phyloP scores from a whole-genome alignment of 2,329 filamentous ascomycete genomes.

The Trichoderma sp. region DNA sequence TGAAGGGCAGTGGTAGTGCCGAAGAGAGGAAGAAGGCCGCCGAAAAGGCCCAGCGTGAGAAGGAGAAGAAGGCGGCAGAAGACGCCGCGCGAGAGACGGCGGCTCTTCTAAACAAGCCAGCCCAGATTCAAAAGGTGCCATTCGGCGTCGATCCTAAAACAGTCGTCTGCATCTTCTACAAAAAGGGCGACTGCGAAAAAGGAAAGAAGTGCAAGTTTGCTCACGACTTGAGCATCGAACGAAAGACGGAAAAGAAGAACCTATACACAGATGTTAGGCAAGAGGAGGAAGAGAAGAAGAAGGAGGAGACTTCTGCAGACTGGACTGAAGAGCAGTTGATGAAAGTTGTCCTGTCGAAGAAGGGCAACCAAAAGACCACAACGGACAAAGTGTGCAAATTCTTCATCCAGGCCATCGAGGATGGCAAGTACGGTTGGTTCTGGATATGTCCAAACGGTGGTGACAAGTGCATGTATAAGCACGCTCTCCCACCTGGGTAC shows the following conservation, averaged over 20 bases:
- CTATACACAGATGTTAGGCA: conserved; percentile 82
- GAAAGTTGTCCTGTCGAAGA: conserved; percentile 89
- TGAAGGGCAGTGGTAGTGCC: conserved; percentile 70
- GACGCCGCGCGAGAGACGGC: conserved; percentile 76
- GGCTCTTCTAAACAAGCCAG: conserved; percentile 82
- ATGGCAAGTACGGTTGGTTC: conserved; percentile 99
- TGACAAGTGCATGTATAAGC: conserved; percentile 98
- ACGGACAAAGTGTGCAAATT: conserved; percentile 99
- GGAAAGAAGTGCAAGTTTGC: conserved; percentile 97
- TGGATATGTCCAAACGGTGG: conserved; percentile 96
- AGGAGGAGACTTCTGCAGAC: conserved; percentile 87
- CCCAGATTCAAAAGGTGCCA: conserved; percentile 95
- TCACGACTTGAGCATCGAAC: conserved; percentile 83
- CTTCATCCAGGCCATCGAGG: conserved; percentile 96
- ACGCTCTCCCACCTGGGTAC: conserved; percentile 90
- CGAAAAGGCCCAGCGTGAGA: conserved; percentile 66
- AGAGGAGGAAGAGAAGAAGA: conserved; percentile 71
- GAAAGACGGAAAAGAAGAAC: conserved; percentile 89
- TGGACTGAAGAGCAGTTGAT: conserved; percentile 98
- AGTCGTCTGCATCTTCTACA: conserved; percentile 92
- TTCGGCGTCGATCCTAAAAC: conserved; percentile 99
- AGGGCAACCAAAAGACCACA: conserved; percentile 91
- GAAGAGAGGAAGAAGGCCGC: conserved; percentile 81
- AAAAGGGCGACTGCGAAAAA: conserved; percentile 97
- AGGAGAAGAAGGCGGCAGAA: conserved; percentile 89